phyloP scores from a whole-genome alignment of 2,329 filamentous ascomycete species.

The Botryotinia narcissicola region DNA sequence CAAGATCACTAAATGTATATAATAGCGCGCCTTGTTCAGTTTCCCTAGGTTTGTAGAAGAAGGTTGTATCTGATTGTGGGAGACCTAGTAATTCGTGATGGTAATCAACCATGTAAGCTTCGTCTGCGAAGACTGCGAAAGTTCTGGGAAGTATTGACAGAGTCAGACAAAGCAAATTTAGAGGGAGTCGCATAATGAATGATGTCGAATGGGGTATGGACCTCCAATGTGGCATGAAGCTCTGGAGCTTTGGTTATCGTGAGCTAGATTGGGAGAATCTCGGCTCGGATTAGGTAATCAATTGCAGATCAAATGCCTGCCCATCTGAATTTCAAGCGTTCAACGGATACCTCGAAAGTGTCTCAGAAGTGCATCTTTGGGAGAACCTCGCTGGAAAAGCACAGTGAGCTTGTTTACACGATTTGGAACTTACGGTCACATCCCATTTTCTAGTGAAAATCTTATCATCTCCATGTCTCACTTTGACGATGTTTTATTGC shows the following conservation, averaged over 20 bases:
- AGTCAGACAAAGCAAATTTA: conserved; percentile 34
- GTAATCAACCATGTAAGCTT: conserved; percentile 89
- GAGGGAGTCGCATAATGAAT: conserved; percentile 34
- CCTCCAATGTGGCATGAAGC: conserved; percentile 18
- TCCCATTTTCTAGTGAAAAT: neutral
- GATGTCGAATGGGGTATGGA: conserved; percentile 3
- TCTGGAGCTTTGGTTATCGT: conserved; percentile 19
- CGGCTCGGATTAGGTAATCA: conserved; percentile 11
- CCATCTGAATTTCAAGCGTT: neutral
- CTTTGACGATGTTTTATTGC: neutral
- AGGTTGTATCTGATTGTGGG: conserved; percentile 78
- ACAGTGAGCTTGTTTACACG: neutral
- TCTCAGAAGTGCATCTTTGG: neutral
- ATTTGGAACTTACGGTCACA: neutral
- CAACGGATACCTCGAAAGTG: neutral
- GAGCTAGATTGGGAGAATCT: neutral
- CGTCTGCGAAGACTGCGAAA: conserved; percentile 77
- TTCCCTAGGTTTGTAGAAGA: conserved; percentile 85
- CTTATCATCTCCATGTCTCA: neutral
- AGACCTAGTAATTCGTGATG: conserved; percentile 86
- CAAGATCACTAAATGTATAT: conserved; percentile 84
- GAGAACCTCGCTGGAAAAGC: neutral
- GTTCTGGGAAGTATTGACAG: conserved; percentile 35
- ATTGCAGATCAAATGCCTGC: neutral
- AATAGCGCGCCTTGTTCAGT: conserved; percentile 84